Evolutionary conservation across 2,329 filamentous ascomycete species (phyloP).

Genomic region (Trichoderma koningii): DNA sequence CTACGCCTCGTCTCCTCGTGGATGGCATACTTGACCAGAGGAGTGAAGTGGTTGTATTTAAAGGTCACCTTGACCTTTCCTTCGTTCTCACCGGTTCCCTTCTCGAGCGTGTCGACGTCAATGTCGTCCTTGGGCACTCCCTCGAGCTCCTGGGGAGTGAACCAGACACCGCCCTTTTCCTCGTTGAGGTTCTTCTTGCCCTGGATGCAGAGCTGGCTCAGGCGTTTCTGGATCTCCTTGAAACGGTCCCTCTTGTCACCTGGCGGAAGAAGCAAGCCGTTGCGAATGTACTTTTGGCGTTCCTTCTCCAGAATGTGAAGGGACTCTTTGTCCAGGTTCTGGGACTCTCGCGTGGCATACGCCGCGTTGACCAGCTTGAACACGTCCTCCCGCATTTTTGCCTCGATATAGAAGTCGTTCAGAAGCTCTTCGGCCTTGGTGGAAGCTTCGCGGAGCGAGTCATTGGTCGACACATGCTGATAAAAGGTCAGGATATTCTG

Average conservation of each 20-base stretch:
- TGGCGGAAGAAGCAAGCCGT: constrained; percentile 71
- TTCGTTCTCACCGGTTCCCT: constrained; percentile 71
- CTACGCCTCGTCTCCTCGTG: constrained; percentile 68
- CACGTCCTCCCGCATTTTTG: constrained; percentile 78
- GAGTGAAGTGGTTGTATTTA: constrained; percentile 82
- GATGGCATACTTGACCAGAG: constrained; percentile 74
- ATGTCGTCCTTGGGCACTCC: constrained; percentile 74
- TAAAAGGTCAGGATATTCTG: constrained; percentile 75
- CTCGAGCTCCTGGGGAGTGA: constrained; percentile 70
- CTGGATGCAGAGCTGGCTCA: constrained; percentile 72
- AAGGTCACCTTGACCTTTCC: constrained; percentile 75
- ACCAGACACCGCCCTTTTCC: constrained; percentile 80
- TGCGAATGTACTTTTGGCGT: constrained; percentile 73
- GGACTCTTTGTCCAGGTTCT: constrained; percentile 66
- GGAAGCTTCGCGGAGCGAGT: constrained; percentile 70
- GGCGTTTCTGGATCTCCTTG: constrained; percentile 81
- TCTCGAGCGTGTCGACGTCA: constrained; percentile 63
- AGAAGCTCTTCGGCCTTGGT: constrained; percentile 75
- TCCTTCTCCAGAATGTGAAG: constrained; percentile 75
- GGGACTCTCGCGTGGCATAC: constrained; percentile 54
- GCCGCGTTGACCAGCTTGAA: constrained; percentile 66
- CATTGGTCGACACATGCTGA: constrained; percentile 72
- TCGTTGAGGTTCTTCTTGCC: constrained; percentile 83
- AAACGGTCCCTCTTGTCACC: constrained; percentile 74
- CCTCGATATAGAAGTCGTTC: constrained; percentile 76